Base-by-base conservation (phyloP, 192 early-diverging fungal genomes). In the Thamnidium elegans region DNA sequence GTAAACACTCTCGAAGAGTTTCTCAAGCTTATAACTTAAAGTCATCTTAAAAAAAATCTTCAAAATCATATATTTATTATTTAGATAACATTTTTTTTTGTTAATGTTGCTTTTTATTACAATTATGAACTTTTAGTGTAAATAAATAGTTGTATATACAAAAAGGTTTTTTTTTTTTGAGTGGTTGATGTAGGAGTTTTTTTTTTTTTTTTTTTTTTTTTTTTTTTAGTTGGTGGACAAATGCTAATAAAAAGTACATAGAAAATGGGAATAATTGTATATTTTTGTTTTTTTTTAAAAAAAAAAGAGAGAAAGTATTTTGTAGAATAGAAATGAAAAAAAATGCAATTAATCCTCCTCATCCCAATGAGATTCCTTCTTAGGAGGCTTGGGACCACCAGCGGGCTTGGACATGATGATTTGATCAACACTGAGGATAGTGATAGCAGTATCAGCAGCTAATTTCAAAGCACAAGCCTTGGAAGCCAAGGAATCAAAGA, bases 341-440 rank as follows among this genome's bases (percentile, higher is more conserved):
- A 19, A 48, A 48, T 17, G 6, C 6, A 48, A 15, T 19, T 17
- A 6, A 7, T 48, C 14, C 14, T 48, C n/a, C 15, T 48, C 19
- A 19, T 48, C 47, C 47, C 47, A 48, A 48, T 48, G 4, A 19
- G 15, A 10, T 7, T 48, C 19, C 47, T 19, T 48, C 7, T 48
- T 19, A 17, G n/a, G 47, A 48, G 47, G 47, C 14, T 48, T 19
- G 19, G 47, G 19, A 48, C 47, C 47, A 19, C 47, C 47, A 19
- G 14, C 47, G 15, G 47, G 47, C 19, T 48, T 48, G 19, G 47
- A 48, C 47, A 48, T 19, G 19, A 48, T 48, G 4, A 48, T 17
- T 82, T 97, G 95, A 81, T 99, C 97, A 50, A 99, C 93, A 76
- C 93, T 88, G 58, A 99, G 82, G n/a, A 99, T 86, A 0, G 97